Evolutionary conservation across 495 filamentous ascomycete genomes (phyloP), one percentile per base, ranked within the genome.

Genomic region (Trichodelitschia bisporula): DNA sequence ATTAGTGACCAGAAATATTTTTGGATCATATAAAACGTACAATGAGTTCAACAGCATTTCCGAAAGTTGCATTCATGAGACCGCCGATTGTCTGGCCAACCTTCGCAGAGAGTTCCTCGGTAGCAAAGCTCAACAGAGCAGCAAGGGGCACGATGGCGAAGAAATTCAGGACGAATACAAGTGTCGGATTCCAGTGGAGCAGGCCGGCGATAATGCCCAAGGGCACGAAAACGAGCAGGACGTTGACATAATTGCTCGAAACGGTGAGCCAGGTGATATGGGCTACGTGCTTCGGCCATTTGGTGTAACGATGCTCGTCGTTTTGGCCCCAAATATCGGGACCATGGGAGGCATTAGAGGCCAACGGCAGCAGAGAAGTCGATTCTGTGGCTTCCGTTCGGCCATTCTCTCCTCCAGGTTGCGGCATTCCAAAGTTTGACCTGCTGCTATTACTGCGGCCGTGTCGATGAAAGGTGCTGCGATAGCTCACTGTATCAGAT

Each of bases 21-120:
- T 19, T 38, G 14, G 24, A 31, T 19, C 38, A 34, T 39, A 38
- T 16, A 18, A 31, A 4, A 25, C 75, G 44, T 58, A 91, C 86
- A 57, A 97, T 97, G 42, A 95, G 53, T 44, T 97, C 86, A n/a
- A 93, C 84, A 0, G 86, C 86, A 59, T 97, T 97, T 24, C 86
- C 86, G 55, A 91, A 92, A 4, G 78, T 89, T 16, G 86, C 86
- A 58, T 97, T 97, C 46, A 93, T 63, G 40, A 97, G 53, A 1
- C 86, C 86, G 24, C 86, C 86, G 19, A 95, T 47, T 0, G 86
- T 84, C 50, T 93, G 73, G 12, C 86, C 86, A 35, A 93, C 60
- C 29, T 73, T 72, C 8, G 62, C 60, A 4, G 78, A 69, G 36
- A 97, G 60, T 50, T 97, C 79, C 55, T 93, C 86, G 1, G 86